Evolutionary conservation across 2,329 filamentous ascomycete species (phyloP), one percentile per base, ranked within the genome.

Genomic region (Claviceps spartinae): DNA sequence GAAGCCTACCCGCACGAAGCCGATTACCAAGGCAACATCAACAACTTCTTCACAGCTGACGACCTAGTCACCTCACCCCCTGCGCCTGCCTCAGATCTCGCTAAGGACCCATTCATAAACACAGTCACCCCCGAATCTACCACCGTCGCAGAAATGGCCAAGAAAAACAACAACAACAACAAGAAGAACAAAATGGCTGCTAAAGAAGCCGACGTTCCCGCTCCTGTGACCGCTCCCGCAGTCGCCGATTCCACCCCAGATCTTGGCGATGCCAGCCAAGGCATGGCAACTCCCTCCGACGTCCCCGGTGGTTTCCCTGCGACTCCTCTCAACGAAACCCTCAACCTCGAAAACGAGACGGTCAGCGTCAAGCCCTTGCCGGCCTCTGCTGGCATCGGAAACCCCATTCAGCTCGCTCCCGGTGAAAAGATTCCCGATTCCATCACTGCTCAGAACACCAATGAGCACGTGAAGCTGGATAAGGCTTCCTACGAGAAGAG

Each of bases 401-500:
- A 96, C 68, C 90, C 91, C 7, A 79, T 96, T 65, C 76, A 78
- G 61, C 76, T 95, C 51, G 77, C 78, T 24, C 85, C 90, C 4
- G 89, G 89, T 60, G 87, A 95, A 71, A 81, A 83, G 65, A 78
- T 95, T 9, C 90, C 90, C 42, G 76, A 86, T 47, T 76, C 77
- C 26, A 63, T 89, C 59, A 82, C 81, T 47, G 68, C 76, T 49
- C 85, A 86, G 66, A 83, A 84, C 57, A 72, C 79, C 60, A 84
- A 87, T 65, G 72, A 72, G 54, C 83, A 88, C 49, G 78, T 95
- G 62, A 80, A 83, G 62, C 78, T 87, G 20, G 90, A 96, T 65
- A 78, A 88, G 66, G 86, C 82, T 59, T 91, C 88, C 1, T 97
- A 96, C 68, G 85, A 94, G 66, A 86, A 86, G 67, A 82, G 83